Base-by-base conservation (phyloP, 73 alveolate genomes). In the Paramecium caudatum region DNA sequence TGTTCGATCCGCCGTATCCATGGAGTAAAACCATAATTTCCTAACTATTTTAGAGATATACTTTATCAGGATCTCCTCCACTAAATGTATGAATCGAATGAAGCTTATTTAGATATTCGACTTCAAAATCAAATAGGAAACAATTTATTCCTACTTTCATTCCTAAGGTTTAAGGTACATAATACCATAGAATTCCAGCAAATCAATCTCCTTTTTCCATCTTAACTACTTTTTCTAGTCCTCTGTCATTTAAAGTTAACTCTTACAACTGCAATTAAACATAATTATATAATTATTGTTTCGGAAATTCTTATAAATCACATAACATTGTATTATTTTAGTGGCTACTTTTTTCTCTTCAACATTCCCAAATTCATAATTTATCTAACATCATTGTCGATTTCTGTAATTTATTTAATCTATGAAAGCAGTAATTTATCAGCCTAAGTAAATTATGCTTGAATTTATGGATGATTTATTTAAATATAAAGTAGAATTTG, bases 1-100 rank as follows among this genome's bases (percentile, higher is more conserved):
- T 68, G 43, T 74, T 36, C 47, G 88, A 74, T 74, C 88, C 88
- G 8, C 88, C 62, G 32, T 74, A 74, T 1, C 88, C 88, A 41
- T 36, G 88, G 2, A 74, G 23, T 30, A 74, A 16, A 12, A 74
- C 19, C 8, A 45, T 13, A 4, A 74, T 21, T 27, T 37, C 69
- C 88, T 74, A 41, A 74, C 21, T 68, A 37, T 25, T 8, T 32
- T 68, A 7, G 4, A 68, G 34, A 27, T 10, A 10, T 32, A 68
- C 84, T 49, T 68, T 68, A 32, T 68, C 84, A 10, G 47, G 37
- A n/a, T 68, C 47, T 1, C 84, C 84, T 7, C 84, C 84, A 68
- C 47, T 17, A 68, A 68, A 68, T n/a, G 84, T 68, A 43, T 68
- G 84, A 15, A 68, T 68, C 0, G 17, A 32, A 68, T 32, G 37